Conservation (phyloP, 2,329 filamentous ascomycete genomes). For the Colletotrichum camelliae region DNA sequence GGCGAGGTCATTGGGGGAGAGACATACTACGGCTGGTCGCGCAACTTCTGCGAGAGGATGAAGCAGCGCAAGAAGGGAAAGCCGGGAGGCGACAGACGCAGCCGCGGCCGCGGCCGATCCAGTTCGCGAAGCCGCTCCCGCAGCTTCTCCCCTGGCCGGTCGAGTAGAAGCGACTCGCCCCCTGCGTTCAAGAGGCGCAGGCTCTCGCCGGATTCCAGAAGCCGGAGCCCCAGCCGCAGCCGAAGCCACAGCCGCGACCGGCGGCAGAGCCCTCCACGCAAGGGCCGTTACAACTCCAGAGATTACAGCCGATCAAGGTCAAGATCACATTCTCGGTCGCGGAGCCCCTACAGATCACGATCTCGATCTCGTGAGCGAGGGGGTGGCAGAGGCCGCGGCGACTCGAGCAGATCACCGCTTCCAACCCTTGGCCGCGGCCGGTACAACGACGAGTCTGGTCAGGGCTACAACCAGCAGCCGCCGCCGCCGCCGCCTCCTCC, state of each 20-base stretch:
- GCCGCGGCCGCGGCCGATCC: slow-evolving; percentile 39
- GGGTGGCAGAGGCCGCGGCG: slow-evolving; percentile 6
- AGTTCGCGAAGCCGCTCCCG: slow-evolving; percentile 33
- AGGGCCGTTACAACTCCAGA: slow-evolving; percentile 23
- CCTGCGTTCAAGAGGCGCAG: slow-evolving; percentile 46
- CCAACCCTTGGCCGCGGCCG: slow-evolving; percentile 2
- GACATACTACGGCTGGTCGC: slow-evolving; percentile 90
- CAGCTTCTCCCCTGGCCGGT: slow-evolving; percentile 26
- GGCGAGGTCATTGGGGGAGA: slow-evolving; percentile 69
- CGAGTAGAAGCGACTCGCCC: slow-evolving; percentile 38
- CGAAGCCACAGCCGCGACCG: slow-evolving; percentile 34
- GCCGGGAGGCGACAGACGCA: slow-evolving; percentile 23
- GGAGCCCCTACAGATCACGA: slow-evolving; percentile 10
- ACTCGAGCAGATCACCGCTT: slow-evolving; percentile 8
- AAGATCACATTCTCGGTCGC: slow-evolving; percentile 2
- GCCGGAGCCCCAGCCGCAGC: slow-evolving; percentile 32
- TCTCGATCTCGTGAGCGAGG: slow-evolving; percentile 24
- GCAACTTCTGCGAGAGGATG: slow-evolving; percentile 81
- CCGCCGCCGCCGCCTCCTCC: slow-evolving; percentile 33
- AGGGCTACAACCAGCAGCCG: slow-evolving; percentile 9
- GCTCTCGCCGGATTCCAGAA: slow-evolving; percentile 37
- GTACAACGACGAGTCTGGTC: background rate
- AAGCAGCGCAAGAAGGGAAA: slow-evolving; percentile 55
- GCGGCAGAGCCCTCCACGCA: slow-evolving; percentile 20
- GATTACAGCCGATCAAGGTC: slow-evolving; percentile 32